Conservation (phyloP, 139 green algal genomes). For the Tetradesmus obliquus region DNA sequence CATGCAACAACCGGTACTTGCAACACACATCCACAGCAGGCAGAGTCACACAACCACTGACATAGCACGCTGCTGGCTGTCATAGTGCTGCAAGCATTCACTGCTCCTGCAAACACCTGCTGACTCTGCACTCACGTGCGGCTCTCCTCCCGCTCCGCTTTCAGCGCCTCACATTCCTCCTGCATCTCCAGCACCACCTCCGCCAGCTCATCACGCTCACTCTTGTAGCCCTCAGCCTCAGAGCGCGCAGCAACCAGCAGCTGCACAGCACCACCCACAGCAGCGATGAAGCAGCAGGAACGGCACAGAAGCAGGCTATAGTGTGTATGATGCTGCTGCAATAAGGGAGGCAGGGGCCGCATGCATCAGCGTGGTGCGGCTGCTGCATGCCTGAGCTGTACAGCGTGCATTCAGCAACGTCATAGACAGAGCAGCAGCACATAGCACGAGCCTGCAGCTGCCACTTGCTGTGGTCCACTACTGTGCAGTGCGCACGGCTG, state of each 20-base stretch:
- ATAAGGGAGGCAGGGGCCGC: not conserved
- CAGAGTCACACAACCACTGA: not conserved
- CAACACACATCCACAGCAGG: not conserved
- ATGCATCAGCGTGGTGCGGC: not conserved
- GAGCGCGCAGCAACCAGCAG: not conserved
- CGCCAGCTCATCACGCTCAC: slow-evolving; percentile 38
- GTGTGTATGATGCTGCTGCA: not conserved
- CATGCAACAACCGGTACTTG: no score
- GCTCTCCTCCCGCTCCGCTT: not conserved
- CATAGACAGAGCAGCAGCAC: no score
- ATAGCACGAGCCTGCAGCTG: no score
- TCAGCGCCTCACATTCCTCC: not conserved
- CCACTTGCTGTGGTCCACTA: no score
- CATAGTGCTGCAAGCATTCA: not conserved
- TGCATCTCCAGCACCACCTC: slow-evolving; percentile 38
- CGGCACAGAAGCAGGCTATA: not conserved
- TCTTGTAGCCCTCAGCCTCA: slow-evolving; percentile 13
- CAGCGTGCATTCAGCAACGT: no score
- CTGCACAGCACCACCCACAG: not conserved
- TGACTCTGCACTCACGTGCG: not conserved
- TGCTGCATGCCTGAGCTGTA: no score
- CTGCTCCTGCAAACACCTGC: not conserved
- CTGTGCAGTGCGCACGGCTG: no score
- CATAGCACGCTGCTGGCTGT: not conserved
- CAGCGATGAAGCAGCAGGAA: not conserved